Evolutionary conservation across 169 alveolate species (phyloP), one percentile per base, ranked within the genome.

Genomic region (Besnoitia besnoiti): DNA sequence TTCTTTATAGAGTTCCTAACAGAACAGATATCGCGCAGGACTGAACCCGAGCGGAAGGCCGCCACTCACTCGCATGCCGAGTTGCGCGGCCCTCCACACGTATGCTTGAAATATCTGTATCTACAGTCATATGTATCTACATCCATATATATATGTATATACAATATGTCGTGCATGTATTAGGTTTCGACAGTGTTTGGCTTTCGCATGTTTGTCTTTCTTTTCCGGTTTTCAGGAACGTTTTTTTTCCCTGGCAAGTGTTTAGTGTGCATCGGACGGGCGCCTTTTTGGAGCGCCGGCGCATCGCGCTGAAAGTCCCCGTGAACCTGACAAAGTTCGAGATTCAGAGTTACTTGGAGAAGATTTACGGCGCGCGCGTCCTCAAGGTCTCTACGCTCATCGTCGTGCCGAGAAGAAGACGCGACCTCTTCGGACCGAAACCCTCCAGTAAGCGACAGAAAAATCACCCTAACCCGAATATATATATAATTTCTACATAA

Each of bases 191-290:
- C 12, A 21, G 62, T 12, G 12, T 12, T 51, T 51, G 62, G 21
- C 62, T 21, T 51, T 50, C 62, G 10, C 30, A 14, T 50, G 30
- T 50, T 14, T 50, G 30, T 50, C 62, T 50, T 19, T 50, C 62
- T 50, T 50, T 50, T 50, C 62, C 62, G 10, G 62, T 67, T 5
- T 33, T 59, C 85, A 95, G 98, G 95, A 97, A 97, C 90, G 97
- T 97, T 46, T 97, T 95, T 90, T 97, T 97, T 94, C 98, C 98
- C 40, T 97, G 98, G 98, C 98, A 96, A 33, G 96, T 85, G 42
- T 92, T 96, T 87, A 87, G 95, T 47, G 90, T 97, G 62, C 98
- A 96, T 93, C 96, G 96, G 44, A 94, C 98, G 39, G 98, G 98
- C 24, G 95, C 96, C 46, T 97, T 95, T 85, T 92, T 97, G 80